Conservation (phyloP, 352 stramenopile species). For the Globisporangium apiculatum region DNA sequence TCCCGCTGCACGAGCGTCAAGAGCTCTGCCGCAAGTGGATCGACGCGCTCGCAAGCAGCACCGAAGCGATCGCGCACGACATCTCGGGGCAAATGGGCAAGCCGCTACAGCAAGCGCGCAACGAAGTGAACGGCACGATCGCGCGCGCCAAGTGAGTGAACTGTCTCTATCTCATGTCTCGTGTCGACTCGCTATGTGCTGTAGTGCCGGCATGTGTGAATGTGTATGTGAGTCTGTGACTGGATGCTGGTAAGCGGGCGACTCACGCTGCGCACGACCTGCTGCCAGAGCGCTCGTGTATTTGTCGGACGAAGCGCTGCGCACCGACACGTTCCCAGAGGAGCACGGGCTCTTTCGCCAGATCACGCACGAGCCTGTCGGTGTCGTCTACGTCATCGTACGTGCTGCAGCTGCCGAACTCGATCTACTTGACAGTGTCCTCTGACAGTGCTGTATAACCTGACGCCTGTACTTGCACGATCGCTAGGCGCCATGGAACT, state of each 20-base stretch:
- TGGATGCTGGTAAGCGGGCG: not conserved
- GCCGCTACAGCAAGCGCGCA: slow-evolving; percentile 60
- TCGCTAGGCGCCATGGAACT: slow-evolving; percentile 72
- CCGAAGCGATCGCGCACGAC: slow-evolving; percentile 55
- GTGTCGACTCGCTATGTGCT: no score
- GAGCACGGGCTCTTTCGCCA: slow-evolving; percentile 64
- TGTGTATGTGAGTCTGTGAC: not conserved
- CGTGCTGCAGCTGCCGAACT: slow-evolving; percentile 3
- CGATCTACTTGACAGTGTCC: no score
- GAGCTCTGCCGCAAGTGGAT: slow-evolving; percentile 60
- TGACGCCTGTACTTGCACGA: no score
- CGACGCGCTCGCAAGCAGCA: slow-evolving; percentile 40
- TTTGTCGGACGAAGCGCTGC: slow-evolving; percentile 57
- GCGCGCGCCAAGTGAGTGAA: slow-evolving; percentile 43
- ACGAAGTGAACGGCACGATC: slow-evolving; percentile 70
- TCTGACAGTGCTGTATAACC: no score
- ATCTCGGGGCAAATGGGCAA: slow-evolving; percentile 86
- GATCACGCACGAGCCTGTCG: slow-evolving; percentile 78
- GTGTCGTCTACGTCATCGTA: slow-evolving; percentile 81
- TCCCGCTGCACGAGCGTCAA: slow-evolving; percentile 51
- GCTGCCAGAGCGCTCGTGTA: slow-evolving; percentile 48
- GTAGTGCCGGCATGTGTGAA: not conserved
- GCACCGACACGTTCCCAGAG: slow-evolving; percentile 51
- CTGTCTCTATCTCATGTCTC: not conserved
- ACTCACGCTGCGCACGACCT: not conserved